Evolutionary conservation across 176 grass and related monocot species (phyloP), one percentile per base, ranked within the genome.

Genomic region (Oryza rufipogon): DNA sequence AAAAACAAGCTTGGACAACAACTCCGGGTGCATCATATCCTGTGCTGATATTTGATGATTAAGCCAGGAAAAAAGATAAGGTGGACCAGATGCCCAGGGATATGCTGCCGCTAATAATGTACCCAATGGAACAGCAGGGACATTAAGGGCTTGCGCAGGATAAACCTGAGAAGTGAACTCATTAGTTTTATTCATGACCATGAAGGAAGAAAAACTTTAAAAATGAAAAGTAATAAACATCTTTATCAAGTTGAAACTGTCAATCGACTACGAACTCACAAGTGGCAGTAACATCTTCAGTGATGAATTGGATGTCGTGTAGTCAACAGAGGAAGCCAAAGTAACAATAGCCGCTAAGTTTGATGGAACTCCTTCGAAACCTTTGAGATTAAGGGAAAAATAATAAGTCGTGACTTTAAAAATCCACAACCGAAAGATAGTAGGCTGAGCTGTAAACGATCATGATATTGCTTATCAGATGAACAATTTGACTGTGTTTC

Each of bases 291-390:
- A 71, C 77, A 93, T 85, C 87, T 96, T 96, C 66, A 93, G 30
- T 17, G 94, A 96, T 39, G 94, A 96, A 87, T 93, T 89, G 3
- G 91, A 93, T 23, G 89, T 86, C 79, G 91, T 96, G 45, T 96
- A 96, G 81, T 96, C 94, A 70, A 96, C 74, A 82, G 89, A 93
- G 39, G 94, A 96, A 83, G 94, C 91, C 60, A 96, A 89, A 77
- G 94, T 96, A 82, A 90, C 89, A 88, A 91, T 71, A 66, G 77
- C 91, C 34, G 84, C 87, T 70, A 93, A 89, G 78, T 46, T 72
- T 71, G 89, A 49, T 71, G 90, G 63, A 82, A 70, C 69, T 66
- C 84, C 84, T 83, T 85, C 77, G 78, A 77, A 79, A 85, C 86
- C 94, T 96, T 82, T 6, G 17, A 84, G 48, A 75, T 10, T 72